phyloP scores from a whole-genome alignment of 768 basidiomycete genomes.

The Phaffia tasmanica region DNA sequence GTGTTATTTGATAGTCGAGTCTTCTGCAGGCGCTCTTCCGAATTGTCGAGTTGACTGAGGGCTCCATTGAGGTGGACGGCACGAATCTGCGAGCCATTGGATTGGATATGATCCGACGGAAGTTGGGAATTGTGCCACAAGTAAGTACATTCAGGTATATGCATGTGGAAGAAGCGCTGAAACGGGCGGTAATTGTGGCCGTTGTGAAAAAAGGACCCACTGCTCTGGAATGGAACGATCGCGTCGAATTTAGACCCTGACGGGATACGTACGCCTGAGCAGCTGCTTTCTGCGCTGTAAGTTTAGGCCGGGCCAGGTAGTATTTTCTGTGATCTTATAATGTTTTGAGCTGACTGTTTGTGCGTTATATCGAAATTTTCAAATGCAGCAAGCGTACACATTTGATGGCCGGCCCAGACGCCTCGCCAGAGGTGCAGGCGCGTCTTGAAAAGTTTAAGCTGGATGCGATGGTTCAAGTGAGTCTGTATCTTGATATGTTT shows the following conservation, averaged over 20 bases:
- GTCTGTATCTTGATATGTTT: neutral
- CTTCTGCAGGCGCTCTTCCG: slow-evolving; percentile 65
- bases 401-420: slow-evolving; percentile 4
- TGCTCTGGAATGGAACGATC: slow-evolving; percentile 55
- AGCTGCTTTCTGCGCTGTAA: neutral
- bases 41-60: slow-evolving; percentile 64
- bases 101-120: slow-evolving; percentile 49
- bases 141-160: slow-evolving; percentile 37
- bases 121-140: slow-evolving; percentile 33
- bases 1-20: slow-evolving; percentile 55
- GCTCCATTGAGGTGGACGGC: slow-evolving; percentile 66
- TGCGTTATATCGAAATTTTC: neutral
- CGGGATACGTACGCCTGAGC: slow-evolving; percentile 59
- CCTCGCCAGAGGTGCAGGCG: slow-evolving; percentile 11
- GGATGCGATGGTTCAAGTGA: slow-evolving; percentile 15
- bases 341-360: neutral
- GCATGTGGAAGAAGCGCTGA: slow-evolving; percentile 70
- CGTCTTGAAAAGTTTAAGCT: slow-evolving; percentile 22
- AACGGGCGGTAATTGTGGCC: neutral
- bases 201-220: slow-evolving; percentile 30
- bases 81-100: slow-evolving; percentile 76
- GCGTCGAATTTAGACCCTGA: slow-evolving; percentile 86
- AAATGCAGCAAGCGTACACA: slow-evolving; percentile 5
- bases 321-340: neutral
- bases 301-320: slow-evolving; percentile 31